Base-by-base conservation (phyloP, 148 eudicot species). In the Beta vulgaris region DNA sequence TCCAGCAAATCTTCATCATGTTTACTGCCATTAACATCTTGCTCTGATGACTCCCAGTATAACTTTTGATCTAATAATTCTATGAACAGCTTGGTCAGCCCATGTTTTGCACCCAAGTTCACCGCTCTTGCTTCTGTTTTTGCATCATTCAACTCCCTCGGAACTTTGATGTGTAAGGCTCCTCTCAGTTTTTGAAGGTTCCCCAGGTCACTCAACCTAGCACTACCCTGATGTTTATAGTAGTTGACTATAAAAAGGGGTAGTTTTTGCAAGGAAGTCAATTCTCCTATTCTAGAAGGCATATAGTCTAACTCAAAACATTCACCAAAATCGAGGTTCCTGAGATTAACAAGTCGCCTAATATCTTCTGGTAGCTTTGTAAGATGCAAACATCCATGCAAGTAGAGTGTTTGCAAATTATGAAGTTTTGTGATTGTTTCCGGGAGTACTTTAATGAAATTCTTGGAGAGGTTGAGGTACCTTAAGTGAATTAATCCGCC, bases 321-420 rank as follows among this genome's bases (percentile, higher is more conserved):
- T 7, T 13, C 13, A 48, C 8, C 8, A 29, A 79, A 9, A 25
- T 75, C 32, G 28, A 80, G 79, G 36, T 11, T 61, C 16, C 58
- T 62, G 11, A 80, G 57, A 57, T 42, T 70, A 12, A 40, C 43
- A 16, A 75, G 70, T 34, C 69, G 69, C 4, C 19, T 14, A 4
- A 80, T 28, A n/a, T 59, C n/a, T 39, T 9, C 3, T 1, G 85
- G 78, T 34, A 84, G 21, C 18, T 9, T 21, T 63, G 11, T n/a
- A 6, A 82, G 61, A 15, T 0, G 3, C 1, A 0, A 0, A 64
- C 77, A 76, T 0, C 0, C 2, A 21, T 11, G 3, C 19, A 82
- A 57, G 1, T 40, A 70, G n/a, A 83, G 44, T 19, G 90, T 85
- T 21, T 84, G 88, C 78, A 85, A 68, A 61, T 87, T 78, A 23